phyloP scores from a whole-genome alignment of 169 alveolate species.

The Cyclospora cayetanensis region DNA sequence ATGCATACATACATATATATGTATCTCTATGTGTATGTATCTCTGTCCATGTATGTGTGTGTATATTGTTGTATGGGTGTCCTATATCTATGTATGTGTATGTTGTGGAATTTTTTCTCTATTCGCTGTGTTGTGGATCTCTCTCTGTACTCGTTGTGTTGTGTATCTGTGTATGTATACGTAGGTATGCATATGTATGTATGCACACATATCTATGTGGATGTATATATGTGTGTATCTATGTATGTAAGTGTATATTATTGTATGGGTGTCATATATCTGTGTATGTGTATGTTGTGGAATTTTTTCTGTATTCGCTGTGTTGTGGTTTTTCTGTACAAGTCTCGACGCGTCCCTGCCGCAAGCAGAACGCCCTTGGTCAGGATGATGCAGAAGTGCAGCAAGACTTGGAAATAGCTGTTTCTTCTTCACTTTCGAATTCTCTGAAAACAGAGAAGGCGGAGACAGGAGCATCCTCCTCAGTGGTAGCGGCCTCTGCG shows the following conservation, averaged over 20 bases:
- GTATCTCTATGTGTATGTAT: no score
- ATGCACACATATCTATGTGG: neutral
- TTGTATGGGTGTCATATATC: neutral
- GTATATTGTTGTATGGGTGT: neutral
- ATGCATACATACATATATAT: neutral
- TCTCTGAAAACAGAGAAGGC: neutral
- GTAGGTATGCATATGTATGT: neutral
- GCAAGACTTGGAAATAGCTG: neutral
- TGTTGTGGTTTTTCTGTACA: neutral
- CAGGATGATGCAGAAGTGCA: constrained; percentile 59
- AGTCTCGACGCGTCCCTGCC: constrained; percentile 43
- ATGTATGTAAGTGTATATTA: neutral
- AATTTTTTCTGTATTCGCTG: neutral
- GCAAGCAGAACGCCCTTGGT: neutral
- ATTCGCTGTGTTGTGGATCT: no score
- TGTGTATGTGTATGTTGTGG: neutral
- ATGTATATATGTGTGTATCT: neutral
- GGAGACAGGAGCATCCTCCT: neutral
- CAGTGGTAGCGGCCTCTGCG: neutral
- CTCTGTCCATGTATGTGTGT: neutral
- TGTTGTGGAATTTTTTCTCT: no score
- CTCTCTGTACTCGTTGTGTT: neutral
- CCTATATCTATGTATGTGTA: no score
- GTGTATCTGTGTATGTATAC: neutral
- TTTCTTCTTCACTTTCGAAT: neutral